Conservation (phyloP, 1,284 basidiomycete genomes). For the Fomitopsis betulina region DNA sequence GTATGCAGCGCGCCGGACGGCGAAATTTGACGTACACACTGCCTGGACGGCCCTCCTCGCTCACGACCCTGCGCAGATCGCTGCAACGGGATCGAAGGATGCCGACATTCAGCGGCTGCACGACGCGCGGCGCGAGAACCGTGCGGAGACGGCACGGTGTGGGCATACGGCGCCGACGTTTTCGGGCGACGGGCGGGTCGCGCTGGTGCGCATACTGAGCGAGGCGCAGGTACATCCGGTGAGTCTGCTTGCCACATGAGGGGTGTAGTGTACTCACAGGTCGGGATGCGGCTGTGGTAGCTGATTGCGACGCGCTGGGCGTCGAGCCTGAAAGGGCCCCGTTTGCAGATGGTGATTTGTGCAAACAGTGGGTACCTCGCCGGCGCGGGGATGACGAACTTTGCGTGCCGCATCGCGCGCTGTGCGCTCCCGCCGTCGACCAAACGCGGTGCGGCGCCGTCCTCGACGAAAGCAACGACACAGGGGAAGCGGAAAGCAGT, state of each 20-base stretch:
- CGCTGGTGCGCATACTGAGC: slow-evolving; percentile 27
- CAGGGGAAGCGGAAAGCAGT: background rate
- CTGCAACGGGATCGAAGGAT: background rate
- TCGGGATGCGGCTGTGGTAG: background rate
- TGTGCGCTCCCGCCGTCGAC: slow-evolving; percentile 5
- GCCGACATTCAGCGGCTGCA: slow-evolving; percentile 16
- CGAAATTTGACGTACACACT: slow-evolving; percentile 19
- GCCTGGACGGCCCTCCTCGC: slow-evolving; percentile 24
- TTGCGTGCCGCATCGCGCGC: slow-evolving; percentile 25
- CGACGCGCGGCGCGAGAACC: slow-evolving; percentile 22
- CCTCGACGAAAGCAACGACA: background rate
- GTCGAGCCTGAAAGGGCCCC: slow-evolving; percentile 24
- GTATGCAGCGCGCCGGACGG: slow-evolving; percentile 19
- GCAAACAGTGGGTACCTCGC: slow-evolving; percentile 28
- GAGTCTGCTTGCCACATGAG: background rate
- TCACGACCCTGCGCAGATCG: slow-evolving; percentile 11
- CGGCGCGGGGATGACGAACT: slow-evolving; percentile 23
- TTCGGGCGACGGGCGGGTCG: slow-evolving; percentile 28
- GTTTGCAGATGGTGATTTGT: slow-evolving; percentile 30
- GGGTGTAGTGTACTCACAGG: background rate
- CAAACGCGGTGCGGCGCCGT: background rate
- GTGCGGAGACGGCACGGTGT: slow-evolving; percentile 23
- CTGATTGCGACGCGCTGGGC: slow-evolving; percentile 31
- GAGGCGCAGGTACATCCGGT: slow-evolving; percentile 29
- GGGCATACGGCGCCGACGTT: slow-evolving; percentile 24